phyloP scores from a whole-genome alignment of 495 filamentous ascomycete species.

The Venustampulla echinocandica region DNA sequence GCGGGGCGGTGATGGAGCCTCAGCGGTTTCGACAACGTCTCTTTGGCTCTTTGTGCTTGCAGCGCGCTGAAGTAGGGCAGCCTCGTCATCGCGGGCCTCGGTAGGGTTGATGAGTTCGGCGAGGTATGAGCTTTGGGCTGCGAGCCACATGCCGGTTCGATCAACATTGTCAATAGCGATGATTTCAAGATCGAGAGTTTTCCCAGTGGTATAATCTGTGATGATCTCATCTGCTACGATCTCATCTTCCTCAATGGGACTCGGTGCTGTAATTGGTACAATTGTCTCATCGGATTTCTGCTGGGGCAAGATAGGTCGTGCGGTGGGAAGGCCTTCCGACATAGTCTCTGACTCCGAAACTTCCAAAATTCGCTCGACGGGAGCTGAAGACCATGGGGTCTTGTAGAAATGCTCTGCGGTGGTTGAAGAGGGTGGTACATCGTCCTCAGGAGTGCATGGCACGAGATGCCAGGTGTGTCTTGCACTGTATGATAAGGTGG shows the following conservation, averaged over 20 bases:
- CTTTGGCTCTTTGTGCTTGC: slow-evolving; percentile 15
- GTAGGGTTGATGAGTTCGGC: slow-evolving; percentile 59
- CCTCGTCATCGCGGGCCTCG: slow-evolving; percentile 35
- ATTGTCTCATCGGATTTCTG: slow-evolving; percentile 29
- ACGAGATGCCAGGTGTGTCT: slow-evolving; percentile 67
- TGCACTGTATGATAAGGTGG: slow-evolving; percentile 60
- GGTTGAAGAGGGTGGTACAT: slow-evolving; percentile 57
- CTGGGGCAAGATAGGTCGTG: slow-evolving; percentile 33
- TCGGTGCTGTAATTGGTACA: slow-evolving; percentile 18
- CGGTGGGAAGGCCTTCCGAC: slow-evolving; percentile 58
- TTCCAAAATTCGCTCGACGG: slow-evolving; percentile 64
- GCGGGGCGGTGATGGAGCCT: slow-evolving; percentile 33
- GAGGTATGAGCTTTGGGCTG: slow-evolving; percentile 69
- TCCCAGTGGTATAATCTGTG: slow-evolving; percentile 61
- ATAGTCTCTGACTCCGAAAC: slow-evolving; percentile 37
- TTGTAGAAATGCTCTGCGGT: slow-evolving; percentile 81
- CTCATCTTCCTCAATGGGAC: slow-evolving; percentile 29
- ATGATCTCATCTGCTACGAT: slow-evolving; percentile 44
- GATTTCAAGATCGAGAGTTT: slow-evolving; percentile 56
- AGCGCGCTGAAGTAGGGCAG: slow-evolving; percentile 21
- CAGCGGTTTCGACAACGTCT: slow-evolving; percentile 1
- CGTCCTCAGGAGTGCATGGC: slow-evolving; percentile 31
- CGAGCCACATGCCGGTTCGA: slow-evolving; percentile 74
- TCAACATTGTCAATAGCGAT: slow-evolving; percentile 59
- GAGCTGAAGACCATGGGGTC: slow-evolving; percentile 55